These are phyloP conservation scores for Pseudozyma tsukubaensis DNA, from an alignment of 1,284 basidiomycete species.

Conservation along the genomic window DNA sequence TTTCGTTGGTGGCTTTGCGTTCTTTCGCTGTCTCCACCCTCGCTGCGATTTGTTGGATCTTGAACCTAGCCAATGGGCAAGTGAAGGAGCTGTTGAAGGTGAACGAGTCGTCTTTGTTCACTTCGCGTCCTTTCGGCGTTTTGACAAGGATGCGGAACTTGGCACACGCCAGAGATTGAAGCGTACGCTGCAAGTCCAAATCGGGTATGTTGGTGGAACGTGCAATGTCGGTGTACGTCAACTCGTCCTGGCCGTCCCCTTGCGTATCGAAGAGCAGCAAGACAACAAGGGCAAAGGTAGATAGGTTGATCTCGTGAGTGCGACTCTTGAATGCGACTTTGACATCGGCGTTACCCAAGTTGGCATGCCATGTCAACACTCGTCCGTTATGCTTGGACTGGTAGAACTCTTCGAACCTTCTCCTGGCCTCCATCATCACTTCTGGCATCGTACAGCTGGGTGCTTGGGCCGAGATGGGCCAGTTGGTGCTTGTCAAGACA, in stretches of 20 bases:
- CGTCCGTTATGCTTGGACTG: constrained; percentile 88
- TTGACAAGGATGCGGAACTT: constrained; percentile 94
- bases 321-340: constrained; percentile 82
- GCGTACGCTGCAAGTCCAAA: constrained; percentile 83
- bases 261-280: constrained; percentile 84
- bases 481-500: constrained; percentile 67
- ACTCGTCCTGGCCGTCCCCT: constrained; percentile 12
- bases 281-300: constrained; percentile 89
- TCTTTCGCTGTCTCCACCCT: constrained; percentile 88
- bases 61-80: constrained; percentile 86
- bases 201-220: constrained; percentile 74
- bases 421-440: constrained; percentile 68
- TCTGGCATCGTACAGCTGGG: constrained; percentile 54
- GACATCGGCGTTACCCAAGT: constrained; percentile 92
- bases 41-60: constrained; percentile 88
- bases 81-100: constrained; percentile 88
- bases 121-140: constrained; percentile 85
- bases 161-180: constrained; percentile 96
- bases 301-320: constrained; percentile 90
- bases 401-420: constrained; percentile 89
- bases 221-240: constrained; percentile 51
- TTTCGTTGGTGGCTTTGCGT: constrained; percentile 87
- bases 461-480: constrained; percentile 61
- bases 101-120: constrained; percentile 82
- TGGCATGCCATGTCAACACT: constrained; percentile 90